These are phyloP conservation scores for Candida germanica DNA, from an alignment of 805 yeast genomes.

Conservation along the genomic window DNA sequence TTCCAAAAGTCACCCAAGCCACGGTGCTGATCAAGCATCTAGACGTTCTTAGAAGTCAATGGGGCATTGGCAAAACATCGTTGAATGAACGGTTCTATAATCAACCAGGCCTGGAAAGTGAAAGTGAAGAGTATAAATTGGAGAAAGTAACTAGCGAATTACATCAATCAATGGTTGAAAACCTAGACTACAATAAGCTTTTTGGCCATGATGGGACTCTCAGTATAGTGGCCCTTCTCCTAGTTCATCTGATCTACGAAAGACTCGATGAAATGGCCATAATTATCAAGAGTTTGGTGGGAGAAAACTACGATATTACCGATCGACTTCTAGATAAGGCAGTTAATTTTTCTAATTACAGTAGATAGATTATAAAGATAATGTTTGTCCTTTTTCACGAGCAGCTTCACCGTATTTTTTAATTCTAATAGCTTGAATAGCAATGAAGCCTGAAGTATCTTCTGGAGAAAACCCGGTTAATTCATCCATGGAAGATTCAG, in stretches of 20 bases:
- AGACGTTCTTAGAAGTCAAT: constrained; percentile 22
- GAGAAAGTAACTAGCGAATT: constrained; percentile 4
- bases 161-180: constrained; percentile 15
- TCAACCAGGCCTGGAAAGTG: background rate
- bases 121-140: background rate
- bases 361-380: constrained; percentile 35
- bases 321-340: constrained; percentile 6
- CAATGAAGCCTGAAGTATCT: constrained; percentile 95
- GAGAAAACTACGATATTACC: constrained; percentile 29
- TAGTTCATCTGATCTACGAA: constrained; percentile 28
- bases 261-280: constrained; percentile 28
- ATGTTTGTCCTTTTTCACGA: constrained; percentile 66
- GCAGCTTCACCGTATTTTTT: constrained; percentile 97
- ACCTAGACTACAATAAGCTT: constrained; percentile 23
- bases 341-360: constrained; percentile 4
- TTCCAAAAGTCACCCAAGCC: constrained; percentile 32
- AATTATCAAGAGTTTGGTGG: constrained; percentile 29
- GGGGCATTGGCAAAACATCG: constrained; percentile 24
- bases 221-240: constrained; percentile 23
- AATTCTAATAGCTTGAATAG: constrained; percentile 96
- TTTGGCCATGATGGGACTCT: constrained; percentile 31
- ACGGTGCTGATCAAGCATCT: constrained; percentile 28
- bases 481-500: constrained; percentile 99
- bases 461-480: constrained; percentile 96
- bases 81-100: constrained; percentile 24